Evolutionary conservation across 371 early-diverging fungal genomes (phyloP).

Genomic region (Rhizopus arrhizus): DNA sequence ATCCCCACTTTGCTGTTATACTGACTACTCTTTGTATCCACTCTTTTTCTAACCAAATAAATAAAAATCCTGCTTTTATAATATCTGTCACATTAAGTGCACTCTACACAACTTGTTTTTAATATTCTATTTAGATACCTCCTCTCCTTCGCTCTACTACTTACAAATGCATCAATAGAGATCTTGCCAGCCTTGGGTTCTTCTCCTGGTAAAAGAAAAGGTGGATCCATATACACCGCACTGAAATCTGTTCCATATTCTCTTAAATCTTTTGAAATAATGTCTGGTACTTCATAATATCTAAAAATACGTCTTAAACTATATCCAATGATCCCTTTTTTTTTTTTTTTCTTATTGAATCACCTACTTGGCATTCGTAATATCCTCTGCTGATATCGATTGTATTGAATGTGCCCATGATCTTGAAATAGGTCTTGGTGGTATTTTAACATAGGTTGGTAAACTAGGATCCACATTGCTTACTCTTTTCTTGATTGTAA

Average conservation of each 20-base stretch:
- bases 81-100: conserved; percentile 62
- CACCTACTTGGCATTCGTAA: neutral
- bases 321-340: neutral
- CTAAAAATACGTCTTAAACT: conserved; percentile 10
- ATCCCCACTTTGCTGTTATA: conserved; percentile 79
- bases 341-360: neutral
- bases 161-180: conserved; percentile 66
- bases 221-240: conserved; percentile 91
- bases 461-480: conserved; percentile 77
- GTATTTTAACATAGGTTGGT: conserved; percentile 88
- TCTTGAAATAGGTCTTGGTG: conserved; percentile 77
- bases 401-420: conserved; percentile 85
- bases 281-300: conserved; percentile 40
- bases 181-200: conserved; percentile 69
- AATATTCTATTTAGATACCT: neutral
- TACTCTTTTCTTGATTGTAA: conserved; percentile 80
- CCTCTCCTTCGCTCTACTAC: neutral
- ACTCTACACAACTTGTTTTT: conserved; percentile 27
- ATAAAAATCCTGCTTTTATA: conserved; percentile 79
- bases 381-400: conserved; percentile 10
- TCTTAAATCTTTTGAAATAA: conserved; percentile 52
- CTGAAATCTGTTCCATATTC: conserved; percentile 71
- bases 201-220: conserved; percentile 74
- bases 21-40: conserved; percentile 77
- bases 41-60: conserved; percentile 92